phyloP scores from a whole-genome alignment of 306 rosid species.

The Psophocarpus tetragonolobus region DNA sequence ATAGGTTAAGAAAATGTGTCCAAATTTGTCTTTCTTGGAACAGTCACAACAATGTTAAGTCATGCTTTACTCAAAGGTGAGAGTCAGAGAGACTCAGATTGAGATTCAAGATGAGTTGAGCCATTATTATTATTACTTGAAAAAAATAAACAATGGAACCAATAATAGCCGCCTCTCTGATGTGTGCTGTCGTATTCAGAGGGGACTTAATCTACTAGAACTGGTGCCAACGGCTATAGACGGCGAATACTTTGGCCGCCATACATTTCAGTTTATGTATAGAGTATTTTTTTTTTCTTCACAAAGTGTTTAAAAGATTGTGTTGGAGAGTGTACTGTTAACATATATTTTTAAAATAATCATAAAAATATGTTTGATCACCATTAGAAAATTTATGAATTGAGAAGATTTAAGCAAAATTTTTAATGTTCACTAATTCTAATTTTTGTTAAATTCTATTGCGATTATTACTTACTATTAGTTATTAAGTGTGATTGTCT shows the following conservation, averaged over 20 bases:
- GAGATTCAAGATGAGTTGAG: not conserved
- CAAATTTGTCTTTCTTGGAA: not conserved
- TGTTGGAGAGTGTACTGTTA: too few relatives aligned
- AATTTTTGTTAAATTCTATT: too few relatives aligned
- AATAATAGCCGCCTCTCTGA: constrained; percentile 12
- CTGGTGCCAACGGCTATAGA: not conserved
- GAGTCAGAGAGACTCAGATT: not conserved
- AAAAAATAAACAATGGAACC: not conserved
- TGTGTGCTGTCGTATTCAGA: not conserved
- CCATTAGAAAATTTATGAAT: too few relatives aligned
- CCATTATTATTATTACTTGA: not conserved
- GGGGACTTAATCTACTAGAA: not conserved
- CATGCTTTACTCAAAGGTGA: not conserved
- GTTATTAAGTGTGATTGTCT: too few relatives aligned
- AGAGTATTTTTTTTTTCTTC: too few relatives aligned
- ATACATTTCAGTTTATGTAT: not conserved
- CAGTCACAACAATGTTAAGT: not conserved
- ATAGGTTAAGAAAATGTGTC: not conserved
- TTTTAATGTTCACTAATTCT: too few relatives aligned
- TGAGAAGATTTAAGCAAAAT: too few relatives aligned
- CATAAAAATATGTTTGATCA: too few relatives aligned
- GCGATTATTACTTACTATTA: too few relatives aligned
- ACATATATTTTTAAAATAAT: too few relatives aligned
- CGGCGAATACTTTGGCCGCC: not conserved
- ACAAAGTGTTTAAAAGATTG: too few relatives aligned